Conservation (phyloP, 805 yeast species). For the Maudiozyma pseudohumilis region DNA sequence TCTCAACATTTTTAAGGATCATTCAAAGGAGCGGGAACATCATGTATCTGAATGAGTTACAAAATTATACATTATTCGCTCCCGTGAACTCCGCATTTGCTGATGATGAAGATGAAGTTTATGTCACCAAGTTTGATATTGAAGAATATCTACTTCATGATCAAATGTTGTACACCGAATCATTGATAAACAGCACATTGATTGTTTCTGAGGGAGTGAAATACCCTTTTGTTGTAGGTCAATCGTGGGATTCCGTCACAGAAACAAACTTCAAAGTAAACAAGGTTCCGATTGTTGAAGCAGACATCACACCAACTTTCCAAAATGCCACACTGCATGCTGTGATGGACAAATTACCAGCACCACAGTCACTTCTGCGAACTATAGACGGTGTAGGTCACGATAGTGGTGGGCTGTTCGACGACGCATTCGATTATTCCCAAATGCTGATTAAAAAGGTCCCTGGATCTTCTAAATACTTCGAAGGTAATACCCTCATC, state of each 20-base stretch:
- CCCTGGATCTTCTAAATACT: background rate
- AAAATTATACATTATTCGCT: conserved; percentile 65
- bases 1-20: conserved; percentile 49
- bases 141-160: conserved; percentile 27
- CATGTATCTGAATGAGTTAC: conserved; percentile 47
- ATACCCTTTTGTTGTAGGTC: conserved; percentile 13
- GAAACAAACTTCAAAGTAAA: conserved; percentile 8
- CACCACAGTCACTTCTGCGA: conserved; percentile 30
- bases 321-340: conserved; percentile 64
- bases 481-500: conserved; percentile 33
- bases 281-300: conserved; percentile 37
- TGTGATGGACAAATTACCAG: conserved; percentile 37
- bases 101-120: conserved; percentile 7
- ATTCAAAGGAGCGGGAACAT: conserved; percentile 55
- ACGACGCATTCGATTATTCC: background rate
- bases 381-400: conserved; percentile 8
- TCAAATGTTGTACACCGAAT: conserved; percentile 24
- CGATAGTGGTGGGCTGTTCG: background rate
- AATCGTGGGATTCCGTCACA: conserved; percentile 6
- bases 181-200: conserved; percentile 8
- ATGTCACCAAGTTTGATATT: conserved; percentile 12
- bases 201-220: conserved; percentile 11
- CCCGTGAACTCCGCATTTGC: conserved; percentile 73
- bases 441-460: background rate
- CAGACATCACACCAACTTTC: conserved; percentile 48